Evolutionary conservation across 2,329 filamentous ascomycete species (phyloP).

Genomic region (Tolypocladium endophyticum): DNA sequence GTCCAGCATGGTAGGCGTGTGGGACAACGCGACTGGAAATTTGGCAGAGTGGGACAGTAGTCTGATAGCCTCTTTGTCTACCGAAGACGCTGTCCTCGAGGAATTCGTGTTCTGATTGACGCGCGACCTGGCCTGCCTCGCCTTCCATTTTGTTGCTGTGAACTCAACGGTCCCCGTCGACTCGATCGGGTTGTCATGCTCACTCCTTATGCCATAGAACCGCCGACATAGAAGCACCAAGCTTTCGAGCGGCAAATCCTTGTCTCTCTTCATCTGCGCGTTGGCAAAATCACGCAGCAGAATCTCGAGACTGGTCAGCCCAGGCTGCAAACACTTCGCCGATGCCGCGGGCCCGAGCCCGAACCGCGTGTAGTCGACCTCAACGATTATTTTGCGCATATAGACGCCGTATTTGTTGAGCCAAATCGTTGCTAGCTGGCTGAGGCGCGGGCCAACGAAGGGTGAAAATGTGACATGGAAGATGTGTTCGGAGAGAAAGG

Average conservation of each 20-base stretch:
- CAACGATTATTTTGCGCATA: conserved; percentile 25
- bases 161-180: not conserved
- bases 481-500: conserved; percentile 20
- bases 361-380: conserved; percentile 29
- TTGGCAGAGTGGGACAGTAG: not conserved
- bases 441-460: conserved; percentile 18
- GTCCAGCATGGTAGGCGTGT: not conserved
- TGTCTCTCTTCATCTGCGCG: conserved; percentile 11
- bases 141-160: too few relatives aligned
- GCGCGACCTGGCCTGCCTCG: not conserved
- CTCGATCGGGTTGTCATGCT: not conserved
- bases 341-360: conserved; percentile 17
- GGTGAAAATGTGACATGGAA: conserved; percentile 30
- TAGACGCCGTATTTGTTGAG: conserved; percentile 22
- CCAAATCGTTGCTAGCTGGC: conserved; percentile 24
- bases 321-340: conserved; percentile 13
- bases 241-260: conserved; percentile 13
- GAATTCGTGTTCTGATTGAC: not conserved
- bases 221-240: conserved; percentile 24
- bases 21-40: not conserved
- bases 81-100: not conserved
- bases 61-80: not conserved
- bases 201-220: conserved; percentile 16
- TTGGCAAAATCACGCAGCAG: conserved; percentile 18
- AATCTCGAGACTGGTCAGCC: conserved; percentile 12